Evolutionary conservation across 176 grass and related monocot species (phyloP).

Genomic region (Musa beccarii): DNA sequence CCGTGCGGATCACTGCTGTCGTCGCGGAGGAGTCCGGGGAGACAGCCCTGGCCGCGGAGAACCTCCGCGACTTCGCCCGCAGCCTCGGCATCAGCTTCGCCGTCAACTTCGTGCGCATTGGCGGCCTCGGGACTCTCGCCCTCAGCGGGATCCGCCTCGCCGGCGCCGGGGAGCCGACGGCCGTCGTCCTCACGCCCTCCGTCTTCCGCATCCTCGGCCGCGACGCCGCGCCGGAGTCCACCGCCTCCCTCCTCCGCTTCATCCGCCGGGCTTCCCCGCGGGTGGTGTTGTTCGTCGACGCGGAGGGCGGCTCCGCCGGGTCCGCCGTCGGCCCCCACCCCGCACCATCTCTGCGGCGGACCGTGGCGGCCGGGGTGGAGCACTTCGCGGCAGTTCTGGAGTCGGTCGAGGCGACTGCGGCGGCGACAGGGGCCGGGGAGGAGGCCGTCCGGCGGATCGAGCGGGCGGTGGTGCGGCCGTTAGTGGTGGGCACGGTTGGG

Average conservation of each 20-base stretch:
- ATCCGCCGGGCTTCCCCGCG: constrained; percentile 21
- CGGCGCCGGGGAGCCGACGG: constrained; percentile 28
- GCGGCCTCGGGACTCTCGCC: constrained; percentile 26
- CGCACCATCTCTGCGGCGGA: constrained; percentile 8
- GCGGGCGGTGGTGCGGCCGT: constrained; percentile 28
- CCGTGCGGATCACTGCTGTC: constrained; percentile 42
- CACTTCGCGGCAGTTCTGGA: constrained; percentile 29
- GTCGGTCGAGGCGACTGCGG: constrained; percentile 30
- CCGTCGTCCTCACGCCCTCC: constrained; percentile 37
- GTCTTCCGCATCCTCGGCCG: constrained; percentile 33
- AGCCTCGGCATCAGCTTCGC: constrained; percentile 37
- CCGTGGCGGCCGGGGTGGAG: constrained; percentile 34
- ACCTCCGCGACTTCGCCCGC: constrained; percentile 53
- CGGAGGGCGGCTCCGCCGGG: constrained; percentile 17
- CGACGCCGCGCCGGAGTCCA: constrained; percentile 9
- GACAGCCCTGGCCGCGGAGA: constrained; percentile 43
- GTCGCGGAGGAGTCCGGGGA: constrained; percentile 41
- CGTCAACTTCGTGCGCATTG: constrained; percentile 36
- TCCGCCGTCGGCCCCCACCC: background rate
- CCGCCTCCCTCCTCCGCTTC: constrained; percentile 29
- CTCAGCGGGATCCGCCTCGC: constrained; percentile 24
- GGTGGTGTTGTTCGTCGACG: constrained; percentile 34
- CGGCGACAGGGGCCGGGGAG: constrained; percentile 15
- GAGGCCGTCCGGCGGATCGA: constrained; percentile 35
- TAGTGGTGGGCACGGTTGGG: constrained; percentile 14